Evolutionary conservation across 2,329 filamentous ascomycete species (phyloP), one percentile per base, ranked within the genome.

Genomic region (Penicillium sp.): DNA sequence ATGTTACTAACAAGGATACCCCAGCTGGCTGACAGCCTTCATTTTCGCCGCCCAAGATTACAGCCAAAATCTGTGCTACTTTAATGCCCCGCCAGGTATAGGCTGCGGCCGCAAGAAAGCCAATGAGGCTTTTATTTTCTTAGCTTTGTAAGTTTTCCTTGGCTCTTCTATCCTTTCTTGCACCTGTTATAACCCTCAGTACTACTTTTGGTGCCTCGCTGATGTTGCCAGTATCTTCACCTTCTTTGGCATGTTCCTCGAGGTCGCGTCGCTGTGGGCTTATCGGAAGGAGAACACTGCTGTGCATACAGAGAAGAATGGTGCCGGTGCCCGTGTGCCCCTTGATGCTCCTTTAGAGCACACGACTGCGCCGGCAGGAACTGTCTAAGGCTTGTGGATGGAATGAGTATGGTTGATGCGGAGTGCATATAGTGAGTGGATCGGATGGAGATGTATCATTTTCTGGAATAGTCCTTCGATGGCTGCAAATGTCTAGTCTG

Each of bases 21-120:
- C 8, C 32, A 67, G 65, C 18, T 72, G 68, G 68, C 61, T 72
- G 51, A 71, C 69, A 1, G 57, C 66, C 12, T 71, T 71, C 51
- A 67, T 72, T 49, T 71, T 72, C 55, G 50, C 67, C 1, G 62
- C 68, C 3, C 61, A 70, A 53, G 67, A 70, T 59, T 72, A 70
- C 48, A 54, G 57, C 47, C 39, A 46, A 34, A 27, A 48, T 11
- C 27, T 50, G 22, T 70, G 67, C 51, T 43, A 22, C 35, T 27
- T 45, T 17, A 51, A 58, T 32, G 43, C 60, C 2, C 67, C 68
- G 1, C 53, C 56, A 1, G 54, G 53, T 29, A 36, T 58, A 11
- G 31, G 36, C 18, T 71, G 67, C 51, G 44, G 45, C 6, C 48
- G 55, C 23, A 71, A 71, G 51, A 52, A 57, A 32, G 60, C 66